Percentiles rank a stretch among this genome's conserved stretches.
phyloP scores from a whole-genome alignment of 371 early-diverging fungal species.

The Mycotypha africana region DNA sequence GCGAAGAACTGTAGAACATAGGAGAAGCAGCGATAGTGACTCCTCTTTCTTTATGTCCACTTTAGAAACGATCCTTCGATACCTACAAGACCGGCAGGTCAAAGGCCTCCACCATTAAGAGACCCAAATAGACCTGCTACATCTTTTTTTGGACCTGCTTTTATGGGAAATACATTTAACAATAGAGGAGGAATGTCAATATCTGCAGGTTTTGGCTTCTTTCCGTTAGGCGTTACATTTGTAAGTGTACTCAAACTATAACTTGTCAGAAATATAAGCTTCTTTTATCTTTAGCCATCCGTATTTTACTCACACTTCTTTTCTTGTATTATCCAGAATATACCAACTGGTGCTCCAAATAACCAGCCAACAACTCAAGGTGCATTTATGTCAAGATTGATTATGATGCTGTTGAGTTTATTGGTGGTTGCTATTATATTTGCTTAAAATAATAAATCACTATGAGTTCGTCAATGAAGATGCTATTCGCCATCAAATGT shows the following conservation, averaged over 20 bases:
- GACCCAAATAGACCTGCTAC: slow-evolving; percentile 42
- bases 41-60: not conserved
- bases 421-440: slow-evolving; percentile 58
- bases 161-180: slow-evolving; percentile 42
- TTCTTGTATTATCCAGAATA: slow-evolving; percentile 14
- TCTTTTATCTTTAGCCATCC: too few relatives aligned
- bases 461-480: too few relatives aligned
- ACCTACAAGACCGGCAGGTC: slow-evolving; percentile 67
- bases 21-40: not conserved
- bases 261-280: too few relatives aligned
- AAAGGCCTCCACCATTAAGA: slow-evolving; percentile 58
- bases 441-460: too few relatives aligned
- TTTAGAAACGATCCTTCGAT: slow-evolving; percentile 38
- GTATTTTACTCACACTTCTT: not conserved
- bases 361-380: slow-evolving; percentile 41
- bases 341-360: slow-evolving; percentile 16
- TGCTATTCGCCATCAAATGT: too few relatives aligned
- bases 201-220: slow-evolving; percentile 48
- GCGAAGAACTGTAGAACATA: not conserved
- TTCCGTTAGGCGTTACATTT: slow-evolving; percentile 64
- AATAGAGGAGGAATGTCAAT: slow-evolving; percentile 43
- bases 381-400: slow-evolving; percentile 62
- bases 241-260: too few relatives aligned
- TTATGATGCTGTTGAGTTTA: slow-evolving; percentile 64
- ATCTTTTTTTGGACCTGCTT: slow-evolving; percentile 43